These are phyloP conservation scores for Balansia obtecta DNA, from an alignment of 2,329 filamentous ascomycete species.

Conservation along the genomic window DNA sequence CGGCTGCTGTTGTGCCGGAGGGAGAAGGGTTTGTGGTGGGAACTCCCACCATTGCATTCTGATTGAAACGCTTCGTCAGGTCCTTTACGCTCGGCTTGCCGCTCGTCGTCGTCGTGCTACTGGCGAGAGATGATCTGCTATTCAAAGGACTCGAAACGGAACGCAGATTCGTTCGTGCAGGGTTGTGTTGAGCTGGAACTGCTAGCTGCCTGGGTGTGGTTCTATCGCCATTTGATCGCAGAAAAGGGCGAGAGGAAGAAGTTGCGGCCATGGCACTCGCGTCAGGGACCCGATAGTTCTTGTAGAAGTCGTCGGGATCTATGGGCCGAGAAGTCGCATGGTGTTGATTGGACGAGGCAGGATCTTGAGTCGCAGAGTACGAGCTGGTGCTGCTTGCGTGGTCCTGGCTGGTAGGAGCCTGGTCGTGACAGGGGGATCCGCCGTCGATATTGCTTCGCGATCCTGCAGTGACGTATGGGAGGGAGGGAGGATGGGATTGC, in stretches of 20 bases:
- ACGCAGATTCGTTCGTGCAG: constrained; percentile 31
- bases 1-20: neutral
- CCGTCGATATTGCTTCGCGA: constrained; percentile 4
- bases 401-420: neutral
- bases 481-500: neutral
- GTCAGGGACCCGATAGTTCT: constrained; percentile 31
- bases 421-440: constrained; percentile 9
- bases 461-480: neutral
- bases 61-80: constrained; percentile 67
- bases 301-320: constrained; percentile 45
- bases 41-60: constrained; percentile 25
- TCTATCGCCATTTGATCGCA: constrained; percentile 39
- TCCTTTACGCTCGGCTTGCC: constrained; percentile 64
- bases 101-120: constrained; percentile 19
- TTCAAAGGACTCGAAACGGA: constrained; percentile 46
- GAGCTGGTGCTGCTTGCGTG: constrained; percentile 1
- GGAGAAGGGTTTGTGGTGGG: constrained; percentile 1
- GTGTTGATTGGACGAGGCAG: constrained; percentile 14
- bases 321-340: constrained; percentile 29
- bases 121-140: constrained; percentile 21
- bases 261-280: constrained; percentile 23
- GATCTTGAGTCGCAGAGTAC: constrained; percentile 7
- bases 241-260: constrained; percentile 27
- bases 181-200: constrained; percentile 26
- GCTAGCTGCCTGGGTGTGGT: constrained; percentile 34